Evolutionary conservation across 345 rosid species (phyloP).

Genomic region (Populus ilicifolia): DNA sequence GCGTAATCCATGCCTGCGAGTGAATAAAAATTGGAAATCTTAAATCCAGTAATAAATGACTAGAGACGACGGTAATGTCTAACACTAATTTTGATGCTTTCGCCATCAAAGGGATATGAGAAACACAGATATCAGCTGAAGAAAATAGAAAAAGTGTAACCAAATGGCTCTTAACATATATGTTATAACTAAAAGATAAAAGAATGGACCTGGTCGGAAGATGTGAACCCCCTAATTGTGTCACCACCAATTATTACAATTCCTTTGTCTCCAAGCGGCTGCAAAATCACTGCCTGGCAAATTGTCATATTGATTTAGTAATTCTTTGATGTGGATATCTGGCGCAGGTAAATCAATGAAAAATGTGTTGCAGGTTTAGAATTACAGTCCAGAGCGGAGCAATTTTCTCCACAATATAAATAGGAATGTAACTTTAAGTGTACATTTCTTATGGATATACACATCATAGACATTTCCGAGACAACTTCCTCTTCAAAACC

Average conservation of each 20-base stretch:
- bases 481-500: background rate
- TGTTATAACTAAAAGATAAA: background rate
- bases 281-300: constrained; percentile 80
- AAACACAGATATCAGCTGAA: background rate
- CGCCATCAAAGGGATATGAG: background rate
- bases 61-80: background rate
- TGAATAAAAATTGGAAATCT: background rate
- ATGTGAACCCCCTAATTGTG: constrained; percentile 82
- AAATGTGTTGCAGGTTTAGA: background rate
- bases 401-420: background rate
- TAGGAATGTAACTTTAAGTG: background rate
- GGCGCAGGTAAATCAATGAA: background rate
- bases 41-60: background rate
- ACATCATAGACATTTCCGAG: background rate
- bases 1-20: constrained; percentile 79
- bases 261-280: constrained; percentile 85
- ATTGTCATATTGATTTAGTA: constrained; percentile 20
- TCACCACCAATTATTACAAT: constrained; percentile 75
- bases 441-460: background rate
- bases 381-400: background rate
- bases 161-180: background rate
- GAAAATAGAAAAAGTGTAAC: background rate
- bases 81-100: background rate
- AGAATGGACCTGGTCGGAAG: constrained; percentile 71
- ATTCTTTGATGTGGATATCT: background rate